phyloP scores from a whole-genome alignment of 2,329 filamentous ascomycete species.

The Xylariaceae sp. region DNA sequence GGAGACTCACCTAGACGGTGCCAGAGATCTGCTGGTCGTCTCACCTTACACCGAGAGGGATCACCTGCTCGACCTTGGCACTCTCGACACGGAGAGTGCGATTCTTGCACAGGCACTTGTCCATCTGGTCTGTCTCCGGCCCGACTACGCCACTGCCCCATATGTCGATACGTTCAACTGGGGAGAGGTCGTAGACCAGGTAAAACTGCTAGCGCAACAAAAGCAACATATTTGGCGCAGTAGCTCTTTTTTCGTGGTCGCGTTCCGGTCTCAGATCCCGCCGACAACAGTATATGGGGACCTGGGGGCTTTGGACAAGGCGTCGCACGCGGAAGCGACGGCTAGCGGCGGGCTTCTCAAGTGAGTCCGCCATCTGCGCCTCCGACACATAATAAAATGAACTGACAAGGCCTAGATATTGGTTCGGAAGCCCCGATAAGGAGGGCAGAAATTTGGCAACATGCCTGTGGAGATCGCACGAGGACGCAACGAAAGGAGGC shows the following conservation, averaged over 20 bases:
- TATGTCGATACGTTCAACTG: slow-evolving; percentile 79
- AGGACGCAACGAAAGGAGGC: slow-evolving; percentile 57
- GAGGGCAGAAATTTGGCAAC: slow-evolving; percentile 77
- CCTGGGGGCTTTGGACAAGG: slow-evolving; percentile 69
- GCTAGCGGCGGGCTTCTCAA: slow-evolving; percentile 78
- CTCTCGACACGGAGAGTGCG: slow-evolving; percentile 60
- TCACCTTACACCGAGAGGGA: slow-evolving; percentile 70
- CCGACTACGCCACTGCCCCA: slow-evolving; percentile 71
- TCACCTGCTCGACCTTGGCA: slow-evolving; percentile 69
- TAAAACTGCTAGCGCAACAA: slow-evolving; percentile 49
- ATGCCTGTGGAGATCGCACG: slow-evolving; percentile 60
- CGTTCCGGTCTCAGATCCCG: slow-evolving; percentile 72
- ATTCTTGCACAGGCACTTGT: slow-evolving; percentile 70
- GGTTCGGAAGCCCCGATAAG: slow-evolving; percentile 73
- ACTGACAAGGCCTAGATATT: slow-evolving; percentile 57
- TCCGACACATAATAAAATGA: slow-evolving; percentile 10
- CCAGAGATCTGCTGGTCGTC: slow-evolving; percentile 47
- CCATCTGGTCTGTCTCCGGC: slow-evolving; percentile 55
- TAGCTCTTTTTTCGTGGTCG: slow-evolving; percentile 75
- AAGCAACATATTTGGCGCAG: slow-evolving; percentile 54
- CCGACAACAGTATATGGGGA: slow-evolving; percentile 62
- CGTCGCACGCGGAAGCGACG: slow-evolving; percentile 75
- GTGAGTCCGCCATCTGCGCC: slow-evolving; percentile 39
- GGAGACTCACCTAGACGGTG: slow-evolving; percentile 12
- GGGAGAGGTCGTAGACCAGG: slow-evolving; percentile 54